Percentiles rank a stretch among this genome's conserved stretches.
Evolutionary conservation across 2,329 filamentous ascomycete species (phyloP).

Genomic region (Trichoderma citrinoviride): DNA sequence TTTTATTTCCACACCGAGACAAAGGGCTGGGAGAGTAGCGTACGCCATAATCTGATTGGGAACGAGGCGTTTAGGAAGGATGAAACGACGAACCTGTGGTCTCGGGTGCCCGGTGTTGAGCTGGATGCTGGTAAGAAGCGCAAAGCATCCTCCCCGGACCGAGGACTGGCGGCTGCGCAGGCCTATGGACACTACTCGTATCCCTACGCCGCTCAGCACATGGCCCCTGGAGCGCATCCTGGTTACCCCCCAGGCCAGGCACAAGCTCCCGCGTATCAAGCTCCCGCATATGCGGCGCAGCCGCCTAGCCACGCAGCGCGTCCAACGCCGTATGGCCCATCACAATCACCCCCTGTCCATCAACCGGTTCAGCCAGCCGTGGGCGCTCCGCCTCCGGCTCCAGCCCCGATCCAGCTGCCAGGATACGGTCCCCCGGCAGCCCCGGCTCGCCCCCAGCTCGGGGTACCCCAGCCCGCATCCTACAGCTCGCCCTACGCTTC

Average conservation of each 20-base stretch:
- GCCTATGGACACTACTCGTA: conserved; percentile 40
- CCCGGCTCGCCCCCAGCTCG: conserved; percentile 36
- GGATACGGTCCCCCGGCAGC: conserved; percentile 39
- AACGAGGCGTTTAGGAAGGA: conserved; percentile 61
- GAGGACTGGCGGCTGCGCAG: conserved; percentile 40
- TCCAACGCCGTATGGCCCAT: conserved; percentile 33
- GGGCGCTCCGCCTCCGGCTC: conserved; percentile 33
- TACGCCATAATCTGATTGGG: conserved; percentile 62
- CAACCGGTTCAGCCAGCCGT: conserved; percentile 23
- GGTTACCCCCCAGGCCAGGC: conserved; percentile 38
- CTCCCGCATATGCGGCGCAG: conserved; percentile 35
- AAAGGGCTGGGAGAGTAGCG: conserved; percentile 64
- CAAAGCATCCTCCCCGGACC: conserved; percentile 53
- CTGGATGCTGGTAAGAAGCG: conserved; percentile 61
- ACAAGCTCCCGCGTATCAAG: conserved; percentile 35
- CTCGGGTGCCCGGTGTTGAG: conserved; percentile 55
- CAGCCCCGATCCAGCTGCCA: conserved; percentile 36
- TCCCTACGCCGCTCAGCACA: conserved; percentile 36
- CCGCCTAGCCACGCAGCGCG: conserved; percentile 30
- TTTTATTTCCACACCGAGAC: conserved; percentile 60
- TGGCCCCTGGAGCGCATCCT: conserved; percentile 33
- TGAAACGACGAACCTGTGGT: conserved; percentile 56
- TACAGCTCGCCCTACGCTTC: conserved; percentile 41
- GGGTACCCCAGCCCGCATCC: conserved; percentile 33
- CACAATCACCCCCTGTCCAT: conserved; percentile 31